Evolutionary conservation across 108 stramenopile species (phyloP).

Genomic region (Nitzschia sp.): DNA sequence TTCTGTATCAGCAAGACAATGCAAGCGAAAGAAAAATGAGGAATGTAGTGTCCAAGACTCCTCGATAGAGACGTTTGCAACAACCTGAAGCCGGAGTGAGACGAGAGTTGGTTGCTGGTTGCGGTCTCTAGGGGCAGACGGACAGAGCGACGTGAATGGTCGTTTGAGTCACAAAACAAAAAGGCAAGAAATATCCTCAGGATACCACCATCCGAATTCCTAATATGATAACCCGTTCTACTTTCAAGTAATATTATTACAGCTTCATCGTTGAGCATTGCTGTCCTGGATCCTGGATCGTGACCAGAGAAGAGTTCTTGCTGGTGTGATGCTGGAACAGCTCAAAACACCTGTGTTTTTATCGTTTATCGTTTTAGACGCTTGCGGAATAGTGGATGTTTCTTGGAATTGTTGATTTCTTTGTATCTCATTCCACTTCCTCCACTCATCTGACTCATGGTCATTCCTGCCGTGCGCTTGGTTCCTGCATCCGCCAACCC

Average conservation of each 20-base stretch:
- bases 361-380: conserved; percentile 43
- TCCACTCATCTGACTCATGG: conserved; percentile 78
- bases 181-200: no score
- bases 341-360: neutral
- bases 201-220: no score
- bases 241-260: no score
- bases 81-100: neutral
- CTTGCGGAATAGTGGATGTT: conserved; percentile 85
- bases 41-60: neutral
- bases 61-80: neutral
- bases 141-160: no score
- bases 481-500: conserved; percentile 73
- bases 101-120: neutral
- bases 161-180: no score
- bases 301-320: no score
- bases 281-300: no score
- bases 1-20: neutral
- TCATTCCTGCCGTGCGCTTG: conserved; percentile 66
- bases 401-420: conserved; percentile 56
- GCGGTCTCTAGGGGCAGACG: no score
- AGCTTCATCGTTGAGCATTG: no score
- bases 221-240: no score
- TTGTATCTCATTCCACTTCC: conserved; percentile 74
- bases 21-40: neutral
- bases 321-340: no score